Base-by-base conservation (phyloP, 176 grass and related monocot species). In the Oryza glaberrima region DNA sequence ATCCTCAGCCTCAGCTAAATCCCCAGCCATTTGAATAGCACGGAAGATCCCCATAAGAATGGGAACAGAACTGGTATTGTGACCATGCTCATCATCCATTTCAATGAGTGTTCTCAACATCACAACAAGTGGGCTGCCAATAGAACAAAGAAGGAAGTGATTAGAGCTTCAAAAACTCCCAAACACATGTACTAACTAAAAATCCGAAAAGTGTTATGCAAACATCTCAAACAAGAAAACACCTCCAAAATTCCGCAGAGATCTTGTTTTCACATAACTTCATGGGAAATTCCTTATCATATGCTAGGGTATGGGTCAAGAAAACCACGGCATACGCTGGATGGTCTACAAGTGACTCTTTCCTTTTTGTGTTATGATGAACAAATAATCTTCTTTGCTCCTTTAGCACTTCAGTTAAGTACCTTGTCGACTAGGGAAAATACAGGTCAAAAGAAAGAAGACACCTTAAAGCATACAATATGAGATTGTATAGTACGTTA, bases 261-360 rank as follows among this genome's bases (percentile, higher is more conserved):
- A 41, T 87, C 67, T 87, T 82, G 65, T 95, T 84, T 88, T 81
- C 85, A 78, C 52, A 86, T 63, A 88, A 77, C 11, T 85, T 77
- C 17, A 67, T 77, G 85, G 91, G 89, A 74, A 98, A 85, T n/a
- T 75, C 67, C 48, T 63, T 28, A 73, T 85, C 89, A 89, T 92
- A 87, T 75, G 83, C 91, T 81, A 98, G 91, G 70, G 88, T 72
- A 89, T 94, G 89, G 75, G 94, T 88, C 76, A 98, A 78, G 71
- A 93, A 98, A 83, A 98, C 89, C 77, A 98, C 80, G 88, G 92
- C 80, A 92, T 98, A 98, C 70, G 85, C 81, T 72, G 93, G 93
- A 38, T 94, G 88, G 76, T 88, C 81, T 63, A 85, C 91, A 28
- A 92, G 70, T 76, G 86, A 86, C 49, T 90, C 80, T 65, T 88